phyloP scores from a whole-genome alignment of 2,329 filamentous ascomycete species.

The Blastomyces gilchristii region DNA sequence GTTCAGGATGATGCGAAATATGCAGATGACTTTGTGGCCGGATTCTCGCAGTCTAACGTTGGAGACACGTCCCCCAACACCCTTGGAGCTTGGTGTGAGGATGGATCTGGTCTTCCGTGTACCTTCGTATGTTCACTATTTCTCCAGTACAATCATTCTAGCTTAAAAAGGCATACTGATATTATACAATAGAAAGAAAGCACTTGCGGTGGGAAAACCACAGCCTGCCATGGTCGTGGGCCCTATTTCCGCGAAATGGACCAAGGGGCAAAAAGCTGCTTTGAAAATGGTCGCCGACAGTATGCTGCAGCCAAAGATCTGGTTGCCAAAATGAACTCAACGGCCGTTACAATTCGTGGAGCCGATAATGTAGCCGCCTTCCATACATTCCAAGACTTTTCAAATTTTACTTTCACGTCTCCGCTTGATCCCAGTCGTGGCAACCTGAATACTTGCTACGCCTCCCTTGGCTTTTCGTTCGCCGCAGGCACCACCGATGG shows the following conservation, averaged over 20 bases:
- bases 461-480: constrained; percentile 83
- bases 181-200: constrained; percentile 52
- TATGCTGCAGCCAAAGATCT: constrained; percentile 38
- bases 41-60: constrained; percentile 84
- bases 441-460: constrained; percentile 60
- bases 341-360: constrained; percentile 35
- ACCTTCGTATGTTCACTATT: constrained; percentile 22
- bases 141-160: not conserved
- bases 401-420: constrained; percentile 61
- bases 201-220: constrained; percentile 52
- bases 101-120: constrained; percentile 53
- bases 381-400: constrained; percentile 77
- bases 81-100: constrained; percentile 79
- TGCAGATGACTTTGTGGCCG: constrained; percentile 66
- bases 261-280: constrained; percentile 40
- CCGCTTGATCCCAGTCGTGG: constrained; percentile 51
- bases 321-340: constrained; percentile 46
- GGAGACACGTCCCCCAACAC: constrained; percentile 87
- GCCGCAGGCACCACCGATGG: constrained; percentile 88
- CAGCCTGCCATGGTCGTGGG: constrained; percentile 37
- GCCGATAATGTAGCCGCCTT: constrained; percentile 65
- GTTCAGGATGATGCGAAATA: constrained; percentile 46
- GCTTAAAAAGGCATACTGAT: constrained; percentile 1
- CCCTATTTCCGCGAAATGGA: constrained; percentile 37
- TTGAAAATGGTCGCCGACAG: constrained; percentile 40